Percentiles rank a stretch among this genome's conserved stretches.
Evolutionary conservation across 495 filamentous ascomycete species (phyloP).

Genomic region (Peziza echinospora): DNA sequence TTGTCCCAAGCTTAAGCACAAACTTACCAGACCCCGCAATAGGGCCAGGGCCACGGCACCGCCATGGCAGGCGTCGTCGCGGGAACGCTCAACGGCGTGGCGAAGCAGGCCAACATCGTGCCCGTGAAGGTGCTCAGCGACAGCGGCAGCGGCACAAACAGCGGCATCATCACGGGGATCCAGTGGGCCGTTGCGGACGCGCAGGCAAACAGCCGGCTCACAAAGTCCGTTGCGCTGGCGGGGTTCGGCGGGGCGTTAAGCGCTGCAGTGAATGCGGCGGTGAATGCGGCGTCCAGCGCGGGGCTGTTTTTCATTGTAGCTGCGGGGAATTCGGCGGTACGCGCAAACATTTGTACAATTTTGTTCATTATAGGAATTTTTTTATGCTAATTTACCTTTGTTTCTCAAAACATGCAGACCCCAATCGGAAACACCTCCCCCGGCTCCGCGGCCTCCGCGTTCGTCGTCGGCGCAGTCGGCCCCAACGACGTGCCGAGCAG

Average conservation of each 20-base stretch:
- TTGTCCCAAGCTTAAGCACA: background rate
- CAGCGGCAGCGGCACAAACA: constrained; percentile 30
- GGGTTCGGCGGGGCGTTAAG: constrained; percentile 32
- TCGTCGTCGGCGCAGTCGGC: too few species aligned
- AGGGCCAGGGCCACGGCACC: constrained; percentile 28
- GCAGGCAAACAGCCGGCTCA: constrained; percentile 17
- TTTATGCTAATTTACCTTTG: background rate
- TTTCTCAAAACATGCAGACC: too few species aligned
- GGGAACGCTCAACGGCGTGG: constrained; percentile 40
- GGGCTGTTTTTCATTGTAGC: constrained; percentile 32
- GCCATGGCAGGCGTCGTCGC: constrained; percentile 49
- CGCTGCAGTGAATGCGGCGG: constrained; percentile 28
- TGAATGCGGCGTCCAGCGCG: constrained; percentile 24
- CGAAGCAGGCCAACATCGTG: constrained; percentile 42
- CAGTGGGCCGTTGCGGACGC: constrained; percentile 32
- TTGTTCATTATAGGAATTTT: background rate
- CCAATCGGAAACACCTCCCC: too few species aligned
- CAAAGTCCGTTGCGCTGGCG: constrained; percentile 30
- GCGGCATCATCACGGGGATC: constrained; percentile 36
- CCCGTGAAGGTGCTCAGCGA: constrained; percentile 45
- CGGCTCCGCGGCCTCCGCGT: too few species aligned
- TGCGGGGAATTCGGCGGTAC: constrained; percentile 22
- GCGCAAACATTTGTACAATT: background rate
- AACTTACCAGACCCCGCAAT: background rate
- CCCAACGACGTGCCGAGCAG: too few species aligned